Evolutionary conservation across 2,329 filamentous ascomycete genomes (phyloP), one percentile per base, ranked within the genome.

Genomic region (Penicillium sp.): DNA sequence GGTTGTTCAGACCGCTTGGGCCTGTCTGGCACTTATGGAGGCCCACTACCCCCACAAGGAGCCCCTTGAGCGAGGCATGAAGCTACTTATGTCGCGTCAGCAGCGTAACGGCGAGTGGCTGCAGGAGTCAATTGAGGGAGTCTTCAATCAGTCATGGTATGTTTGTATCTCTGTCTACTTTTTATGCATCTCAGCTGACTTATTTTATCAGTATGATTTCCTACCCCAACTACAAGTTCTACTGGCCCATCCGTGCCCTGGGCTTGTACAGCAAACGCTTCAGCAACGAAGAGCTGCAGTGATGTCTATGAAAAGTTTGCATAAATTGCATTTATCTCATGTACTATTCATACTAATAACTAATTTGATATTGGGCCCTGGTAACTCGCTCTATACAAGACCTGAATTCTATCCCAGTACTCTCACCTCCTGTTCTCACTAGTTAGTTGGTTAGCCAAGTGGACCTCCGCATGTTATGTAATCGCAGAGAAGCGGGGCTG

Each of bases 151-250:
- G 82, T 95, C 89, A 71, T 98, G 94, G 87, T 89, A 76, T 80
- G 85, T 84, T 40, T 4, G 7, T 33, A 33, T 1, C 22, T 16
- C 19, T 13, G n/a, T 49, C n/a, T 3, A 5, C 53, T n/a, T 2
- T n/a, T 38, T 4, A 45, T n/a, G 26, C 57, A 35, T 6, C 33
- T 30, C 8, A 45, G 59, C 70, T 75, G 62, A 72, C 61, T 33
- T 53, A 4, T n/a, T 26, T 26, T 51, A 59, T 61, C 70, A 89
- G 87, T 83, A 98, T 97, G 92, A 99, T 99, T 67, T 95, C 92
- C 0, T 99, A 99, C 73, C 94, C 94, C 46, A 99, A 99, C 82
- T 99, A 99, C 83, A 99, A 98, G 81, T 95, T 97, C 76, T 91
- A 90, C 60, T 99, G 97, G 78, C 89, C 94, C 1, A 90, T 98